These are phyloP conservation scores for Didymella glomerata DNA, from an alignment of 2,329 filamentous ascomycete species.

Conservation along the genomic window DNA sequence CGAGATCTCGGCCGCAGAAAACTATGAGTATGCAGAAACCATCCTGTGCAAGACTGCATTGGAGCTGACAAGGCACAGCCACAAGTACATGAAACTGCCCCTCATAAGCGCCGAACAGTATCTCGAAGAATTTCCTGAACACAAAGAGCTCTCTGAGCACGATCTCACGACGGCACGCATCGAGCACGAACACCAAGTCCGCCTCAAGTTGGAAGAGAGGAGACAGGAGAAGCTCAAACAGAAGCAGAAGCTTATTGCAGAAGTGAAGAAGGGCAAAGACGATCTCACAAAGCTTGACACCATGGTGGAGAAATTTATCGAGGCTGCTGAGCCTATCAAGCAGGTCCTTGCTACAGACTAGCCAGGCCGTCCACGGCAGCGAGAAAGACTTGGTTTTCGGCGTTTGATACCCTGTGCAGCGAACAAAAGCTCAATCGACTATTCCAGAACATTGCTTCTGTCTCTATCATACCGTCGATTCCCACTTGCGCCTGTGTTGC, in stretches of 20 bases:
- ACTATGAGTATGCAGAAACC: constrained; percentile 76
- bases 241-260: constrained; percentile 73
- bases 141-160: constrained; percentile 75
- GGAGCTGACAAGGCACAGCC: constrained; percentile 60
- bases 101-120: constrained; percentile 87
- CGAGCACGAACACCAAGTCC: constrained; percentile 85
- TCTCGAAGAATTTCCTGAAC: constrained; percentile 76
- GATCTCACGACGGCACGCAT: constrained; percentile 89
- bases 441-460: background rate
- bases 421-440: constrained; percentile 16
- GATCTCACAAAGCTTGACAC: constrained; percentile 90
- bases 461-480: background rate
- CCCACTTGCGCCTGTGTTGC: background rate
- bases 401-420: constrained; percentile 26
- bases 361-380: background rate
- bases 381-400: constrained; percentile 5
- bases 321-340: constrained; percentile 88
- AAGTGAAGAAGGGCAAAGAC: constrained; percentile 93
- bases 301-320: constrained; percentile 92
- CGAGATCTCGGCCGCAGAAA: constrained; percentile 90
- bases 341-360: constrained; percentile 81
- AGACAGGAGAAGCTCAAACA: constrained; percentile 69
- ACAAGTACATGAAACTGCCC: constrained; percentile 87
- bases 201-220: constrained; percentile 84
- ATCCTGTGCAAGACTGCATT: background rate